A percentile compares a stretch with the other conserved stretches of the same genome.
phyloP scores from a whole-genome alignment of 371 early-diverging fungal genomes.

The Phascolomyces articulosus region DNA sequence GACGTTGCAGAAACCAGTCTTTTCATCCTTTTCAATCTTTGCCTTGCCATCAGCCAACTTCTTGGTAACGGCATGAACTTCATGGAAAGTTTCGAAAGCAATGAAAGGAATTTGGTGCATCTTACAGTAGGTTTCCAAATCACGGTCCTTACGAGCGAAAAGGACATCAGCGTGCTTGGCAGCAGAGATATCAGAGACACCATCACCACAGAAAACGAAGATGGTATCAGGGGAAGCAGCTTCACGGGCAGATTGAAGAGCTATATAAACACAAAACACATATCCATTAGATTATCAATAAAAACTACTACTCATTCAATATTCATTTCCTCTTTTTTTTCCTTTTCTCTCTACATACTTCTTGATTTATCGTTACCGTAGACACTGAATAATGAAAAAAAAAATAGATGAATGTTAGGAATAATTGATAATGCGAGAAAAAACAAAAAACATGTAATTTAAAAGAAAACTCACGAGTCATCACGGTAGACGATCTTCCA shows the following conservation, averaged over 20 bases:
- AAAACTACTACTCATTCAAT: background rate
- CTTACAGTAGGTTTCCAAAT: constrained; percentile 64
- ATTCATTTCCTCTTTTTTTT: background rate
- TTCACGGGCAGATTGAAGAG: constrained; percentile 39
- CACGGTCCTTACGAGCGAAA: constrained; percentile 65
- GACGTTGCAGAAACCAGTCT: constrained; percentile 40
- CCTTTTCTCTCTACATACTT: constrained; percentile 30
- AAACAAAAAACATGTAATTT: background rate
- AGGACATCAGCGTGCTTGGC: constrained; percentile 68
- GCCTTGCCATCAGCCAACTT: constrained; percentile 34
- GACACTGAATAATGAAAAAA: constrained; percentile 15
- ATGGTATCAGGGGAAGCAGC: constrained; percentile 35
- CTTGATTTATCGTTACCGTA: constrained; percentile 66
- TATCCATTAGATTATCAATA: too few species aligned
- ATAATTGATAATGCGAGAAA: too few species aligned
- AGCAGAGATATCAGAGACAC: constrained; percentile 72
- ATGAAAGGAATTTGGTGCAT: constrained; percentile 53
- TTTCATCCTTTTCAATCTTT: constrained; percentile 29
- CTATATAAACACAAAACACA: constrained; percentile 21
- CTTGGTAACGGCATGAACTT: constrained; percentile 39
- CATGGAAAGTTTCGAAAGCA: constrained; percentile 57
- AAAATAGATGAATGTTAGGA: background rate
- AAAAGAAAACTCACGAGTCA: constrained; percentile 40
- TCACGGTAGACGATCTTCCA: constrained; percentile 67
- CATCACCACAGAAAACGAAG: constrained; percentile 72